Conservation (phyloP, 306 rosid genomes). For the Hippophae gyantsensis region DNA sequence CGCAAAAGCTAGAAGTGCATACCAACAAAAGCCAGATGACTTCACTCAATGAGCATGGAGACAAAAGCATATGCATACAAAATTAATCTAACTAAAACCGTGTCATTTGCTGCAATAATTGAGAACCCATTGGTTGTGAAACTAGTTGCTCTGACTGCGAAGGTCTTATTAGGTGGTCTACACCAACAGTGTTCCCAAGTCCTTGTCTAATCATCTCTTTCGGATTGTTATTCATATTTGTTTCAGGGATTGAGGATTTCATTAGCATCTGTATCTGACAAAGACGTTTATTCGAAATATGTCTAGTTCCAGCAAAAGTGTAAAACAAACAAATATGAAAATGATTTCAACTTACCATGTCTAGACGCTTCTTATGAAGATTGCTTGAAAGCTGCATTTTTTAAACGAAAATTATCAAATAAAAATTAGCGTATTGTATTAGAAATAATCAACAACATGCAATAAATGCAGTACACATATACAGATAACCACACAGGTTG, state of each 20-base stretch:
- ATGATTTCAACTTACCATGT: conserved; percentile 47
- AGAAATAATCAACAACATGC: not conserved
- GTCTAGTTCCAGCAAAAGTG: conserved; percentile 15
- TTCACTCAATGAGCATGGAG: conserved; percentile 8
- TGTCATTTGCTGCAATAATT: conserved; percentile 42
- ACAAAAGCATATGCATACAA: conserved; percentile 4
- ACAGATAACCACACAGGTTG: too few species aligned
- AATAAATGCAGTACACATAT: too few species aligned
- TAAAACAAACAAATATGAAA: conserved; percentile 13
- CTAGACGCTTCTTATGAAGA: conserved; percentile 74
- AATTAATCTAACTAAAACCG: conserved; percentile 20
- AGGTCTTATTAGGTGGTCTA: conserved; percentile 35
- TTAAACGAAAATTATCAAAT: conserved; percentile 19
- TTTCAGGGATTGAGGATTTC: conserved; percentile 53
- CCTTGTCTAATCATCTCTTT: conserved; percentile 72
- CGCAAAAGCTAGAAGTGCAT: not conserved
- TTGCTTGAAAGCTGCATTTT: conserved; percentile 57
- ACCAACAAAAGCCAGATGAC: conserved; percentile 21
- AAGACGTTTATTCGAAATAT: conserved; percentile 13
- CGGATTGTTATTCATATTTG: conserved; percentile 31
- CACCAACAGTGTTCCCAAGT: conserved; percentile 44
- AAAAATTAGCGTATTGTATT: conserved; percentile 3
- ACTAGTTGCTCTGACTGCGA: conserved; percentile 39
- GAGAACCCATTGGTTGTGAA: conserved; percentile 42
- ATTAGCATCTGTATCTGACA: conserved; percentile 62